phyloP scores from a whole-genome alignment of 331 rosid genomes.

The Acacia concinna region DNA sequence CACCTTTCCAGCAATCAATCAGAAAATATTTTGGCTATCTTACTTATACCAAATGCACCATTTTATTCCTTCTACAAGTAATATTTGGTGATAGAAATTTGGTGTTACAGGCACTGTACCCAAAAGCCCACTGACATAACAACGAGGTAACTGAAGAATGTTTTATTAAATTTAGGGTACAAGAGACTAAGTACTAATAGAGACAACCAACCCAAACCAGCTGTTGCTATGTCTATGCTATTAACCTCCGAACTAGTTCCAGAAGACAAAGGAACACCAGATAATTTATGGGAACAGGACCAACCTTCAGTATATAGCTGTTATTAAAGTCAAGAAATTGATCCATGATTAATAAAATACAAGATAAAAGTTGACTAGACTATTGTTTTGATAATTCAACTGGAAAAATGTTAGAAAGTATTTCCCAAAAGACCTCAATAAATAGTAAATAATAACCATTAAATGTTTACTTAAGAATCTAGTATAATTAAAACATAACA shows the following conservation, averaged over 20 bases:
- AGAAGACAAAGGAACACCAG: conserved; percentile 15
- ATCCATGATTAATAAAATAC: background rate
- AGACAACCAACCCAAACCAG: conserved; percentile 89
- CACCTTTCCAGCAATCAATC: too few relatives aligned
- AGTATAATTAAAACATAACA: conserved; percentile 3
- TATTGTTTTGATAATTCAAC: background rate
- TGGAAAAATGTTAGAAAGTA: conserved; percentile 5
- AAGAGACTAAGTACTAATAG: background rate
- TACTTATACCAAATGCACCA: too few relatives aligned
- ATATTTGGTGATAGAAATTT: too few relatives aligned
- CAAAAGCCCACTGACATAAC: too few relatives aligned
- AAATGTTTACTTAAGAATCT: background rate
- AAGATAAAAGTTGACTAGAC: background rate
- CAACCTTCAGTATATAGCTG: background rate
- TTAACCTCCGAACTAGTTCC: conserved; percentile 87
- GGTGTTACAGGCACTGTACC: background rate
- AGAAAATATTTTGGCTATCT: too few relatives aligned
- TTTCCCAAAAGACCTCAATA: background rate
- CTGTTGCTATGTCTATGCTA: conserved; percentile 69
- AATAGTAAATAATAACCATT: conserved; percentile 1
- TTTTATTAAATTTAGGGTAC: too few relatives aligned
- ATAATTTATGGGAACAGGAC: conserved; percentile 11
- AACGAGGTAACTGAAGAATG: too few relatives aligned
- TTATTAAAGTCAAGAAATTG: conserved; percentile 9
- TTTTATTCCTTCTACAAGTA: too few relatives aligned